Percentiles rank a stretch among this genome's conserved stretches.
These are phyloP conservation scores for Fonsecaea nubica DNA, from an alignment of 2,329 filamentous ascomycete species.

Conservation along the genomic window DNA sequence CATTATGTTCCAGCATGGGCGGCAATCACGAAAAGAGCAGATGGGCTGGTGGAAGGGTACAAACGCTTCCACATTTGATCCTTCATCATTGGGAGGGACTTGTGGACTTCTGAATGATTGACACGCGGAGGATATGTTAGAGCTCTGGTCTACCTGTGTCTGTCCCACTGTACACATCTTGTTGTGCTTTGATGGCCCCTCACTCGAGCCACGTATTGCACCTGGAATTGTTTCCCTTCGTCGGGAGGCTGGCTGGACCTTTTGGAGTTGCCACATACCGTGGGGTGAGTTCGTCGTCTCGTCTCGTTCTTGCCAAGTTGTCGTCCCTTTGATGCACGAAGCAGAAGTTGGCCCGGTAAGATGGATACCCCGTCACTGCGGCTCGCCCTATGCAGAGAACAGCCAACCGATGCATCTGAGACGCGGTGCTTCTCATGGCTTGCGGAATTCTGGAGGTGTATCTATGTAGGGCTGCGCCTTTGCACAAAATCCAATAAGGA, in stretches of 20 bases:
- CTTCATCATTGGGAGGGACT: neutral
- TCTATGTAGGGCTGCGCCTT: no score
- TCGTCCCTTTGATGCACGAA: neutral
- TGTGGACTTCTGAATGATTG: neutral
- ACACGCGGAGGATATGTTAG: neutral
- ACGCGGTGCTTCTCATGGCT: neutral
- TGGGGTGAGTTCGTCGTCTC: neutral
- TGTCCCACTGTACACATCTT: neutral
- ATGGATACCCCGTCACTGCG: neutral
- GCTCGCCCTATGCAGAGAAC: neutral
- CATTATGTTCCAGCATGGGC: constrained; percentile 82
- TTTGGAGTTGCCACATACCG: neutral
- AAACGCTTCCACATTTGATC: constrained; percentile 68
- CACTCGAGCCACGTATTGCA: neutral
- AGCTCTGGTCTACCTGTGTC: neutral
- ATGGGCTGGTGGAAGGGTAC: constrained; percentile 81
- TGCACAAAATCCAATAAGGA: no score
- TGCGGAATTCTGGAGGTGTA: neutral
- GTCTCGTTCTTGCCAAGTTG: neutral
- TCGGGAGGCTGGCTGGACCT: neutral
- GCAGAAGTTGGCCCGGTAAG: neutral
- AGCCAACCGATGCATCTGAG: neutral
- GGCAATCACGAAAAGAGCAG: constrained; percentile 73
- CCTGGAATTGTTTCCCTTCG: neutral
- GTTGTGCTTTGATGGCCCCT: neutral